Conservation (phyloP, 2,329 filamentous ascomycete genomes). For the Sporothrix brunneoviolacea region DNA sequence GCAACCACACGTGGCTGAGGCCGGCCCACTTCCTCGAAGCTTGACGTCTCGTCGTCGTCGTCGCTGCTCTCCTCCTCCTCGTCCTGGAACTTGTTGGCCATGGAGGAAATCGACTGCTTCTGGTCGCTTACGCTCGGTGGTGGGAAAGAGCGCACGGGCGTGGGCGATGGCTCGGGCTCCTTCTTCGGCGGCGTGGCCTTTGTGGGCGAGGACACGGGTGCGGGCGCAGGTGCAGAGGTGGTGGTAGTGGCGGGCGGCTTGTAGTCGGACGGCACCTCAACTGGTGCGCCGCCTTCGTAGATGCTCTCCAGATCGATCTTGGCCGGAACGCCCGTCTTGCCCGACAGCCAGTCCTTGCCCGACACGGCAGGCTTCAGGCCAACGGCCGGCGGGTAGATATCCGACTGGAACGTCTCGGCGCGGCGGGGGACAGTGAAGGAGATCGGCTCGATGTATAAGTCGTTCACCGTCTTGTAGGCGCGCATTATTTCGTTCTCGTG, state of each 20-base stretch:
- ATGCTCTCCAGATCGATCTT: slow-evolving; percentile 93
- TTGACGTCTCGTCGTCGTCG: slow-evolving; percentile 59
- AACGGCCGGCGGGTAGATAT: slow-evolving; percentile 85
- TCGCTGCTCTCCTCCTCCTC: slow-evolving; percentile 52
- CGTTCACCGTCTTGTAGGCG: slow-evolving; percentile 95
- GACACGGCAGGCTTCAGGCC: slow-evolving; percentile 76
- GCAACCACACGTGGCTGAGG: slow-evolving; percentile 52
- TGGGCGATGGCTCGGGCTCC: slow-evolving; percentile 35
- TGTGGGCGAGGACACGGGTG: slow-evolving; percentile 27
- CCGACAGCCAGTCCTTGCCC: slow-evolving; percentile 75
- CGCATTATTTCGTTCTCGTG: slow-evolving; percentile 96
- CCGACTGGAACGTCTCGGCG: slow-evolving; percentile 91
- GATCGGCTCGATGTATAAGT: slow-evolving; percentile 89
- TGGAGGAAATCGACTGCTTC: slow-evolving; percentile 75
- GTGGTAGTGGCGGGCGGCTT: slow-evolving; percentile 45
- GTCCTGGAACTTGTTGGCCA: slow-evolving; percentile 83
- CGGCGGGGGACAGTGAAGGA: slow-evolving; percentile 94
- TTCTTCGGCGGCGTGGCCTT: slow-evolving; percentile 40
- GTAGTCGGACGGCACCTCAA: slow-evolving; percentile 67
- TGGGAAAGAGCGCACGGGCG: slow-evolving; percentile 38
- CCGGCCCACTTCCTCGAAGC: slow-evolving; percentile 80
- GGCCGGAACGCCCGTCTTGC: slow-evolving; percentile 75
- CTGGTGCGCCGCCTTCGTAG: slow-evolving; percentile 75
- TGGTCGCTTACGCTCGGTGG: slow-evolving; percentile 75
- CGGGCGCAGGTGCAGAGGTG: slow-evolving; percentile 37